phyloP scores from a whole-genome alignment of 495 filamentous ascomycete genomes.

The Durotheca rogersii region DNA sequence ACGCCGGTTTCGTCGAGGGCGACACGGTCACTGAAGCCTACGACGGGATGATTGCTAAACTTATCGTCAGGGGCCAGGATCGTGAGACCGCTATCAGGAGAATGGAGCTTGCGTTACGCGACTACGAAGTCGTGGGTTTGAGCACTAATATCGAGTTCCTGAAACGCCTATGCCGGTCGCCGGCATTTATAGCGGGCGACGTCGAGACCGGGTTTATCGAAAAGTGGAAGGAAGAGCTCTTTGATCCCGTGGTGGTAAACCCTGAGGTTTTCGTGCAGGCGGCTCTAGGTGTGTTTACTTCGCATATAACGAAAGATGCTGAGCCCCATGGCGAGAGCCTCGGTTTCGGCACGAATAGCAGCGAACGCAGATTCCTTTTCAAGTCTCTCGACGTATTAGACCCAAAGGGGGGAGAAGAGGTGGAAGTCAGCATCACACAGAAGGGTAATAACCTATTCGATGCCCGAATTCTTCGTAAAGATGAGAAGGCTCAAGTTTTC shows the following conservation, averaged over 20 bases:
- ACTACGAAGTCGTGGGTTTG: slow-evolving; percentile 90
- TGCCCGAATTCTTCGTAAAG: slow-evolving; percentile 57
- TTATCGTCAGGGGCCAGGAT: slow-evolving; percentile 83
- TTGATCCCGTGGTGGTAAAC: slow-evolving; percentile 52
- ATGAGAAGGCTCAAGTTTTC: slow-evolving; percentile 39
- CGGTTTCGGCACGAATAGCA: slow-evolving; percentile 50
- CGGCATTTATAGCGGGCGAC: slow-evolving; percentile 79
- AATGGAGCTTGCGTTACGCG: slow-evolving; percentile 74
- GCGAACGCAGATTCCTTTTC: slow-evolving; percentile 57
- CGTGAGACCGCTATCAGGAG: slow-evolving; percentile 82
- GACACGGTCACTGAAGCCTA: slow-evolving; percentile 95
- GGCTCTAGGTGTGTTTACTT: slow-evolving; percentile 65
- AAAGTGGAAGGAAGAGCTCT: slow-evolving; percentile 77
- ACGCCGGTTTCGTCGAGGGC: slow-evolving; percentile 87
- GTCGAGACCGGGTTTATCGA: slow-evolving; percentile 97
- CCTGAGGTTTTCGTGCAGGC: slow-evolving; percentile 79
- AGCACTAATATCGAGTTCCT: slow-evolving; percentile 97
- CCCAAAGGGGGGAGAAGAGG: slow-evolving; percentile 47
- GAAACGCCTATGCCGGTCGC: slow-evolving; percentile 77
- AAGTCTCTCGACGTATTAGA: slow-evolving; percentile 46
- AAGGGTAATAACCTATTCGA: slow-evolving; percentile 62
- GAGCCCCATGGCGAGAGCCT: slow-evolving; percentile 53
- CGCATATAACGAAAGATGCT: slow-evolving; percentile 27
- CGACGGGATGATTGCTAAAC: slow-evolving; percentile 98
- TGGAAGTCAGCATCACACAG: slow-evolving; percentile 65